A percentile compares a stretch with the other conserved stretches of the same genome.
Evolutionary conservation across 352 stramenopile species (phyloP).

Genomic region (Phytophthora nicotianae): DNA sequence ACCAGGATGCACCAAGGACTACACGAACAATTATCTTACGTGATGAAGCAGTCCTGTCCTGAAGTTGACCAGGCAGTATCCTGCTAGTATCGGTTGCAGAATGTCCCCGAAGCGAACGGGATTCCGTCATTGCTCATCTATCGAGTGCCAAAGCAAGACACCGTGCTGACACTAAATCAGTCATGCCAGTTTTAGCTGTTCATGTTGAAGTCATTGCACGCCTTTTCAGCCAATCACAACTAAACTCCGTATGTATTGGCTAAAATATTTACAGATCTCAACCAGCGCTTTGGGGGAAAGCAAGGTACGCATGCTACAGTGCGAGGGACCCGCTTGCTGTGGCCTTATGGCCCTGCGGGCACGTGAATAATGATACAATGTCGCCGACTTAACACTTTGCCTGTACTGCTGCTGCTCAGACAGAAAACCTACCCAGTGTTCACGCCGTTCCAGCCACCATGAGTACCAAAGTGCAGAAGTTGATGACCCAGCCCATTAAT

Average conservation of each 20-base stretch:
- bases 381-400: constrained; percentile 2
- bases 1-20: background rate
- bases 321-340: constrained; percentile 1
- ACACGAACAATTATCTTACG: constrained; percentile 1
- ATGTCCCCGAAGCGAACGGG: background rate
- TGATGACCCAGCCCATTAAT: constrained; percentile 99
- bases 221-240: constrained; percentile 24
- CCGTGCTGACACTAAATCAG: too few species aligned
- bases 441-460: constrained; percentile 49
- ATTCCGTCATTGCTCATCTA: constrained; percentile 16
- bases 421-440: constrained; percentile 15
- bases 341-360: background rate
- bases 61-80: background rate
- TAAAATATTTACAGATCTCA: constrained; percentile 32
- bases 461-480: constrained; percentile 97
- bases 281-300: constrained; percentile 38
- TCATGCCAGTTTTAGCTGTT: constrained; percentile 21
- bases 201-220: constrained; percentile 25
- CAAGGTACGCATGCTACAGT: constrained; percentile 3
- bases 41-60: background rate
- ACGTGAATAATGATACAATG: background rate
- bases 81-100: background rate
- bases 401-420: constrained; percentile 14
- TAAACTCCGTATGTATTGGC: constrained; percentile 8
- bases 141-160: background rate